These are phyloP conservation scores for Septoria linicola DNA, from an alignment of 2,329 filamentous ascomycete genomes.

Conservation along the genomic window DNA sequence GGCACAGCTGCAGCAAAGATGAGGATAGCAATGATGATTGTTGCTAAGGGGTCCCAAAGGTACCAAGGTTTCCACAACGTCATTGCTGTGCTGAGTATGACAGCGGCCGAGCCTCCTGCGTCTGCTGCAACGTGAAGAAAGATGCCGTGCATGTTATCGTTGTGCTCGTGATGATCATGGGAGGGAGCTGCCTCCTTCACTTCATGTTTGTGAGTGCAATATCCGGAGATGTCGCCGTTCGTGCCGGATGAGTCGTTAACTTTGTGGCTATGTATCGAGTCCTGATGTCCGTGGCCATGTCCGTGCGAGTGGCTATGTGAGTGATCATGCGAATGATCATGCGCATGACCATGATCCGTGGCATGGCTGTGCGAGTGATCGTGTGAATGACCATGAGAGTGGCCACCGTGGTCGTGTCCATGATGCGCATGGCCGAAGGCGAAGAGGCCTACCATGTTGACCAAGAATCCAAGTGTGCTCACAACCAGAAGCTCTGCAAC, in stretches of 20 bases:
- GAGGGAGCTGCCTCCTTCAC: constrained; percentile 16
- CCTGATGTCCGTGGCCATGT: constrained; percentile 42
- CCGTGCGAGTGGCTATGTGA: constrained; percentile 41
- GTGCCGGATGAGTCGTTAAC: constrained; percentile 13
- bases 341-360: constrained; percentile 36
- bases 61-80: constrained; percentile 88
- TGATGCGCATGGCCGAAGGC: constrained; percentile 67
- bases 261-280: constrained; percentile 17
- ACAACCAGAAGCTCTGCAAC: constrained; percentile 86
- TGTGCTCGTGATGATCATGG: constrained; percentile 54
- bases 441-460: constrained; percentile 89
- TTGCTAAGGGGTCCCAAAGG: constrained; percentile 91
- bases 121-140: constrained; percentile 95
- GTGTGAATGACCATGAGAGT: constrained; percentile 40
- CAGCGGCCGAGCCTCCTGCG: constrained; percentile 88
- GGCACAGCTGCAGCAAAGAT: constrained; percentile 92
- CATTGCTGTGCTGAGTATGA: constrained; percentile 85
- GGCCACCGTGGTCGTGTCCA: constrained; percentile 41
- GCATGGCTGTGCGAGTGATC: constrained; percentile 31
- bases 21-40: constrained; percentile 85
- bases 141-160: constrained; percentile 98
- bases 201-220: constrained; percentile 16
- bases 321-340: constrained; percentile 34
- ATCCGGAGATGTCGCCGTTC: constrained; percentile 20
- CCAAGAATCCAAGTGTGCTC: constrained; percentile 78